Percentiles rank a stretch among this genome's conserved stretches.
phyloP scores from a whole-genome alignment of 306 rosid species.

The Alnus rubra region DNA sequence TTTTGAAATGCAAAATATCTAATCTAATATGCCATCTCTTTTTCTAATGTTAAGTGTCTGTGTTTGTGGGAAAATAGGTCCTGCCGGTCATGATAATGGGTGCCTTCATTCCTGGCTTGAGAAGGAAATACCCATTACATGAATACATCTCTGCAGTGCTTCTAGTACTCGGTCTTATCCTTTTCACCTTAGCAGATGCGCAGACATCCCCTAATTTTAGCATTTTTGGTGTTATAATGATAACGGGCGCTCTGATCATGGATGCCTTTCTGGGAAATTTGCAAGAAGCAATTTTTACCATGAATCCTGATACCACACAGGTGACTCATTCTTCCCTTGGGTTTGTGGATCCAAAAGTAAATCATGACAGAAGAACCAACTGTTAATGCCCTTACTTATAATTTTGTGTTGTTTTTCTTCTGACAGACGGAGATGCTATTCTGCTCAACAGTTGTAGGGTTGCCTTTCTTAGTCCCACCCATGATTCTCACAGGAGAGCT shows the following conservation, averaged over 20 bases:
- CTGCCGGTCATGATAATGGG: constrained; percentile 72
- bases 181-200: constrained; percentile 70
- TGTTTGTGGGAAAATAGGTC: constrained; percentile 40
- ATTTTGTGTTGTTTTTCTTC: background rate
- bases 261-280: constrained; percentile 66
- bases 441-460: constrained; percentile 65
- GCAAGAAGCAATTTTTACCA: constrained; percentile 65
- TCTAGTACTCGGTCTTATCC: constrained; percentile 57
- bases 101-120: constrained; percentile 64
- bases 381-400: background rate
- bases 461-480: constrained; percentile 54
- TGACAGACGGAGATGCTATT: constrained; percentile 65
- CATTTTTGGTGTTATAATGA: constrained; percentile 54
- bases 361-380: no score
- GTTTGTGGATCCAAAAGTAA: background rate
- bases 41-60: background rate
- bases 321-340: constrained; percentile 21
- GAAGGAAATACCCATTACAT: constrained; percentile 55
- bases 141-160: constrained; percentile 58
- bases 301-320: constrained; percentile 64
- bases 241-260: constrained; percentile 59
- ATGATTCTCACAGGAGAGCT: constrained; percentile 69
- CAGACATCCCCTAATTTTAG: constrained; percentile 64
- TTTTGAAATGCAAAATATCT: background rate
- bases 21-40: background rate